Percentiles rank a stretch among this genome's conserved stretches.
phyloP scores from a whole-genome alignment of 352 stramenopile genomes.

The Globisporangium spiculum region DNA sequence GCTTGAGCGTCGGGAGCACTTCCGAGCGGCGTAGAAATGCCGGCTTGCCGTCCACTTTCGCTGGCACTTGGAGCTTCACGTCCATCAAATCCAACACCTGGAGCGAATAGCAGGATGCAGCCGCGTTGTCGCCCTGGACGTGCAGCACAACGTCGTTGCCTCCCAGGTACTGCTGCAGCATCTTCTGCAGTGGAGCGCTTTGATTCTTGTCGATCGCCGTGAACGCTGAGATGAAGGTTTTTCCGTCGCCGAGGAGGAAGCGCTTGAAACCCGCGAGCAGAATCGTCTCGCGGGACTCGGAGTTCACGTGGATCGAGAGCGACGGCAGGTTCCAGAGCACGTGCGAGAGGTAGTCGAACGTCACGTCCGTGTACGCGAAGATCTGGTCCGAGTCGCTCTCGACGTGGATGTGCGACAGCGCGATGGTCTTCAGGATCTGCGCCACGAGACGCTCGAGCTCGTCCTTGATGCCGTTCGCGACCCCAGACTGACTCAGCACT shows the following conservation, averaged over 20 bases:
- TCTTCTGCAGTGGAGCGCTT: slow-evolving; percentile 55
- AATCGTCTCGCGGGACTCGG: slow-evolving; percentile 36
- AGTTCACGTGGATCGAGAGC: slow-evolving; percentile 54
- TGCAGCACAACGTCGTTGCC: slow-evolving; percentile 62
- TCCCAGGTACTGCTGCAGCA: slow-evolving; percentile 68
- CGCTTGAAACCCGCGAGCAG: slow-evolving; percentile 64
- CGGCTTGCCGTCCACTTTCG: slow-evolving; percentile 70
- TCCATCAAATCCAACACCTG: slow-evolving; percentile 65
- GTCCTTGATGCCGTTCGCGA: slow-evolving; percentile 39
- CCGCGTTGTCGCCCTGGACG: slow-evolving; percentile 46
- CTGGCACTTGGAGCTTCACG: slow-evolving; percentile 55
- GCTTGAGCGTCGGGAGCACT: slow-evolving; percentile 60
- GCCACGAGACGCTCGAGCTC: slow-evolving; percentile 55
- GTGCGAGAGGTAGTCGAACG: slow-evolving; percentile 57
- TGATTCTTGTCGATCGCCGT: slow-evolving; percentile 65
- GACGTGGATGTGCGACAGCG: slow-evolving; percentile 66
- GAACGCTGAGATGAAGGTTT: slow-evolving; percentile 81
- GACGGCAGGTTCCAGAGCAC: slow-evolving; percentile 79
- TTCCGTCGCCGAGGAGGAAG: slow-evolving; percentile 61
- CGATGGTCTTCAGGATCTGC: slow-evolving; percentile 74
- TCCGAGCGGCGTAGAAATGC: slow-evolving; percentile 62
- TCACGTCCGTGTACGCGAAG: slow-evolving; percentile 80
- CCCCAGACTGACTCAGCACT: not conserved
- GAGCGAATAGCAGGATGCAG: slow-evolving; percentile 59
- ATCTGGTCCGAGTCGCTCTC: slow-evolving; percentile 54